phyloP scores from a whole-genome alignment of 495 filamentous ascomycete genomes.

The Jackrogersella minutella region DNA sequence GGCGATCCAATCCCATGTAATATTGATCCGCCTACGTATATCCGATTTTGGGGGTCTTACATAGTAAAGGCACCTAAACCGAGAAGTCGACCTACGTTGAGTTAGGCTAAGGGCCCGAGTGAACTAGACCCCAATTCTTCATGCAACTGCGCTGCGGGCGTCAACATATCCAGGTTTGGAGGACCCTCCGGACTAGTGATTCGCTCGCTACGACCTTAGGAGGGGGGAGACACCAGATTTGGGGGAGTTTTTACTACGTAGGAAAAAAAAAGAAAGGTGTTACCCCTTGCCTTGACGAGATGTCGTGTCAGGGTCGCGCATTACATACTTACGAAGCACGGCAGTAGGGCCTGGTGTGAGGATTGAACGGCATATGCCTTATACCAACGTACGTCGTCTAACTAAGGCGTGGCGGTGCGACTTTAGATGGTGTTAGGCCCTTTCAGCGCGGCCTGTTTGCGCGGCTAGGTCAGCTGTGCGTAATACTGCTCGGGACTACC shows the following conservation, averaged over 20 bases:
- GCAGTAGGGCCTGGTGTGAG: not conserved
- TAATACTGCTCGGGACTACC: conserved; percentile 11
- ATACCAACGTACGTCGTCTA: too few species aligned
- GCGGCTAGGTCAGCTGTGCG: conserved; percentile 1
- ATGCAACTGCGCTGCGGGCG: conserved; percentile 27
- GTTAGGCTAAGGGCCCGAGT: not conserved
- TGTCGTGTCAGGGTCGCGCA: conserved; percentile 35
- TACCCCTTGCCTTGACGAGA: conserved; percentile 33
- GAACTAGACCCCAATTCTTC: conserved; percentile 21
- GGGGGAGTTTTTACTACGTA: conserved; percentile 3
- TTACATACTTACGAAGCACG: conserved; percentile 17
- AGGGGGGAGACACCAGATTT: not conserved
- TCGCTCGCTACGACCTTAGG: conserved; percentile 1
- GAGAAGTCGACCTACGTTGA: not conserved
- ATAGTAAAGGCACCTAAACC: not conserved
- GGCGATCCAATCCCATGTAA: too few species aligned
- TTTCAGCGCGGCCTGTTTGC: conserved; percentile 7
- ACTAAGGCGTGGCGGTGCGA: not conserved
- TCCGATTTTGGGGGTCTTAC: not conserved
- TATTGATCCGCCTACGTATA: not conserved
- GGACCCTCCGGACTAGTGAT: not conserved
- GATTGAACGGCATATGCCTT: not conserved
- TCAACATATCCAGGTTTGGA: not conserved
- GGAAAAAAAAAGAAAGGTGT: too few species aligned
- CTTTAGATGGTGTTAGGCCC: not conserved